These are phyloP conservation scores for Pseudogymnoascus sp. DNA, from an alignment of 2,329 filamentous ascomycete genomes.

Conservation along the genomic window DNA sequence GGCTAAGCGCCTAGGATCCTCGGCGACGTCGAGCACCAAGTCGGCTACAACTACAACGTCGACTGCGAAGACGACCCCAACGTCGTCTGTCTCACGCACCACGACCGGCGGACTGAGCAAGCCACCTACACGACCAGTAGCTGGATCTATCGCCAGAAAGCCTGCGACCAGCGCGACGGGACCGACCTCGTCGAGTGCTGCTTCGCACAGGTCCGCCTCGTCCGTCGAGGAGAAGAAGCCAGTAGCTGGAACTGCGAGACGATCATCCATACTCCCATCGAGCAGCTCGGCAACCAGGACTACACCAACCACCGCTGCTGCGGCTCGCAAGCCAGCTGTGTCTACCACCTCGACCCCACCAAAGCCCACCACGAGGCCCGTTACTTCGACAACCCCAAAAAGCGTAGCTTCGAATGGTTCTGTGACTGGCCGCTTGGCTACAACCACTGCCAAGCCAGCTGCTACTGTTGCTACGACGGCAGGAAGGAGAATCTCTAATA, in stretches of 20 bases:
- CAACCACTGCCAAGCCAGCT: slow-evolving; percentile 24
- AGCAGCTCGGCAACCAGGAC: slow-evolving; percentile 6
- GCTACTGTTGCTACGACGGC: slow-evolving; percentile 31
- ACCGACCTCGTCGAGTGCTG: slow-evolving; percentile 22
- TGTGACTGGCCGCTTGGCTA: slow-evolving; percentile 29
- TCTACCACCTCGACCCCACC: slow-evolving; percentile 27
- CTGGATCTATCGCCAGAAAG: slow-evolving; percentile 24
- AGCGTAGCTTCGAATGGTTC: slow-evolving; percentile 25
- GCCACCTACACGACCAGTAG: slow-evolving; percentile 25
- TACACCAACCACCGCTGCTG: slow-evolving; percentile 13
- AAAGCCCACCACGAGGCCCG: slow-evolving; percentile 30
- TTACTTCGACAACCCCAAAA: slow-evolving; percentile 32
- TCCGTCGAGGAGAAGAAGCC: slow-evolving; percentile 28
- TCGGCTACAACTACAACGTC: slow-evolving; percentile 23
- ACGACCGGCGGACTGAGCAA: slow-evolving; percentile 26
- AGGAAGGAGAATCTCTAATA: slow-evolving; percentile 50
- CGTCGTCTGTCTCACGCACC: slow-evolving; percentile 22
- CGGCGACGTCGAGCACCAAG: slow-evolving; percentile 16
- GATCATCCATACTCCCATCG: slow-evolving; percentile 9
- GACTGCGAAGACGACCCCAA: slow-evolving; percentile 11
- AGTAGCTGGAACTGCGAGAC: slow-evolving; percentile 11
- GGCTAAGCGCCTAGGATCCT: slow-evolving; percentile 22
- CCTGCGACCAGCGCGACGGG: slow-evolving; percentile 25
- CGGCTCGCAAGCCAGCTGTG: slow-evolving; percentile 27
- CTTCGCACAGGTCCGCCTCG: slow-evolving; percentile 22